phyloP scores from a whole-genome alignment of 2,329 filamentous ascomycete species.

The Hypoxylon sp. region DNA sequence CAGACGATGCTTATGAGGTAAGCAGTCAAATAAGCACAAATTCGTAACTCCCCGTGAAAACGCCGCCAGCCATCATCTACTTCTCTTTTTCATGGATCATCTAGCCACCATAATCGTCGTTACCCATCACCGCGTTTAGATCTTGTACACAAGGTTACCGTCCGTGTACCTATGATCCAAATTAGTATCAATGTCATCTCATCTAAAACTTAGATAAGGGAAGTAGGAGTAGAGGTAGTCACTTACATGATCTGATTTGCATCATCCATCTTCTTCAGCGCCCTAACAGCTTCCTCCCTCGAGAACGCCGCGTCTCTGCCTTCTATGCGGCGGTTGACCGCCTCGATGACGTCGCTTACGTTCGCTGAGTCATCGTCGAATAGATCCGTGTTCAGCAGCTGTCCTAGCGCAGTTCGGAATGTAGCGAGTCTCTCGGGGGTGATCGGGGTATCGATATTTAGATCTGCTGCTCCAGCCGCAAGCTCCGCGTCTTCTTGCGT shows the following conservation, averaged over 20 bases:
- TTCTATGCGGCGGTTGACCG: slow-evolving; percentile 81
- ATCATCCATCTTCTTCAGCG: slow-evolving; percentile 83
- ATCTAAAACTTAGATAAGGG: neutral
- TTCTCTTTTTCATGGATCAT: slow-evolving; percentile 19
- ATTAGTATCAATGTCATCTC: slow-evolving; percentile 38
- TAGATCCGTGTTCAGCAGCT: slow-evolving; percentile 83
- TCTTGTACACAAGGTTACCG: slow-evolving; percentile 54
- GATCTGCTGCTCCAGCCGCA: slow-evolving; percentile 54
- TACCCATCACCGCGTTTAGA: slow-evolving; percentile 38
- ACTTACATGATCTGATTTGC: slow-evolving; percentile 93
- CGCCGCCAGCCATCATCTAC: slow-evolving; percentile 11
- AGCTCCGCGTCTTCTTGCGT: slow-evolving; percentile 58
- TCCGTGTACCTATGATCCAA: slow-evolving; percentile 51
- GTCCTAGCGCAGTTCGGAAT: slow-evolving; percentile 86
- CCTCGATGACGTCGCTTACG: slow-evolving; percentile 78
- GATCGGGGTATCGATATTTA: slow-evolving; percentile 63
- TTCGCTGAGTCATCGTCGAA: slow-evolving; percentile 89
- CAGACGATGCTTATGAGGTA: neutral
- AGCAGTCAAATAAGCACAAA: slow-evolving; percentile 10
- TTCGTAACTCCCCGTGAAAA: slow-evolving; percentile 13
- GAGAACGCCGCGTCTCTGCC: slow-evolving; percentile 72
- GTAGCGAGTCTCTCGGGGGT: slow-evolving; percentile 72
- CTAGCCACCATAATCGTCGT: slow-evolving; percentile 26
- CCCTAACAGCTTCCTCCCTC: slow-evolving; percentile 79
- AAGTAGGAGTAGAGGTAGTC: neutral